phyloP scores from a whole-genome alignment of 2,329 filamentous ascomycete species.

The Calonectria hawksworthii region DNA sequence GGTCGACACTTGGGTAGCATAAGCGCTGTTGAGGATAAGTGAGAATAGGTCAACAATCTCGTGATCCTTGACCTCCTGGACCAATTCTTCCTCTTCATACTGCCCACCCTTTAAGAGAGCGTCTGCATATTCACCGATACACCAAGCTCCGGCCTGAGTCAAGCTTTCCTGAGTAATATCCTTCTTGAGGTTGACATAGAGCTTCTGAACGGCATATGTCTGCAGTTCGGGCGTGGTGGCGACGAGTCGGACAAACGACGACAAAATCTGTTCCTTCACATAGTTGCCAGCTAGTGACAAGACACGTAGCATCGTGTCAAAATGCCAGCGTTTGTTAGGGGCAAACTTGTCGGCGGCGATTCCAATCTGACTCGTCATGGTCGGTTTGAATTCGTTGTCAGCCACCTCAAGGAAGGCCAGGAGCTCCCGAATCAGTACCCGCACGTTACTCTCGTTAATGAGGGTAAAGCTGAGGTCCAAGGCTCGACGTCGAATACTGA shows the following conservation, averaged over 20 bases:
- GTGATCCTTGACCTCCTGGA: slow-evolving; percentile 83
- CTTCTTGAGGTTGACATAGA: slow-evolving; percentile 91
- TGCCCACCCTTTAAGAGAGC: slow-evolving; percentile 88
- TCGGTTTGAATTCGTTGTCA: slow-evolving; percentile 98
- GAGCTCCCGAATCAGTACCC: slow-evolving; percentile 92
- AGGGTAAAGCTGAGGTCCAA: slow-evolving; percentile 97
- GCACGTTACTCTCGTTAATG: slow-evolving; percentile 96
- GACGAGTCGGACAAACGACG: slow-evolving; percentile 95
- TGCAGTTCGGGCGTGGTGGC: slow-evolving; percentile 95
- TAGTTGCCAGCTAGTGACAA: slow-evolving; percentile 95
- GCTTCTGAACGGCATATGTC: slow-evolving; percentile 95
- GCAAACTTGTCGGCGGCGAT: slow-evolving; percentile 96
- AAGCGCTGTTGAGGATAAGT: slow-evolving; percentile 93
- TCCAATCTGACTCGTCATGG: slow-evolving; percentile 98
- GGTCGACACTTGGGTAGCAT: slow-evolving; percentile 89
- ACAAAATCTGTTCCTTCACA: slow-evolving; percentile 97
- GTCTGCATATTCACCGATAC: slow-evolving; percentile 97
- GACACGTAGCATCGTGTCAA: slow-evolving; percentile 96
- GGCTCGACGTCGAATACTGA: slow-evolving; percentile 96
- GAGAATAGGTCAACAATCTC: slow-evolving; percentile 95
- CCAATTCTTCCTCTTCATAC: slow-evolving; percentile 94
- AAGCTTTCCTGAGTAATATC: slow-evolving; percentile 98
- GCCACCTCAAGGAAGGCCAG: slow-evolving; percentile 96
- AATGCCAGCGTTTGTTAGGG: slow-evolving; percentile 98
- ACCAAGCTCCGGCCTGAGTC: slow-evolving; percentile 94